Conservation (phyloP, 2,329 filamentous ascomycete species). For the Blastomyces emzantsi region DNA sequence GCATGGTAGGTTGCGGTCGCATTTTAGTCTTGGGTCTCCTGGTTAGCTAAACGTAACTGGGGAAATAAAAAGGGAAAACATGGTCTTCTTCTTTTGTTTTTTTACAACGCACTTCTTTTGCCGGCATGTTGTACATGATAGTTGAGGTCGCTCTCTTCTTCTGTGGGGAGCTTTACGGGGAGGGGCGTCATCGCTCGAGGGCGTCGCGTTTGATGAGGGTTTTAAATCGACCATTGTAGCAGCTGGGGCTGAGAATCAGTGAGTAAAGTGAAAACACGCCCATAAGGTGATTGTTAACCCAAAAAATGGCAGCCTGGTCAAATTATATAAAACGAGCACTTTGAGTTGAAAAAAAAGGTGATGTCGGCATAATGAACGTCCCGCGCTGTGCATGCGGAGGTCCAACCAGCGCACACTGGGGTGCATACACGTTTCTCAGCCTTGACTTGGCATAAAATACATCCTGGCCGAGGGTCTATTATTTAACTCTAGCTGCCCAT, state of each 20-base stretch:
- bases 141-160: slow-evolving; percentile 28
- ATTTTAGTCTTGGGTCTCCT: slow-evolving; percentile 40
- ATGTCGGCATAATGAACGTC: background rate
- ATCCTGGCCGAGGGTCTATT: background rate
- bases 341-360: background rate
- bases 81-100: background rate
- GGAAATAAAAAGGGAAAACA: background rate
- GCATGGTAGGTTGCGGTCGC: slow-evolving; percentile 49
- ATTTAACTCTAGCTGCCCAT: no score
- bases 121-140: slow-evolving; percentile 31
- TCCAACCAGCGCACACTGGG: background rate
- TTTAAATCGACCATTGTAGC: background rate
- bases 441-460: background rate
- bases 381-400: background rate
- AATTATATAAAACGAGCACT: background rate
- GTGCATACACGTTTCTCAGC: background rate
- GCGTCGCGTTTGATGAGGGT: background rate
- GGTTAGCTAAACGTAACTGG: background rate
- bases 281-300: background rate
- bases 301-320: background rate
- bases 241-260: background rate
- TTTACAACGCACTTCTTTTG: slow-evolving; percentile 26
- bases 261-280: background rate
- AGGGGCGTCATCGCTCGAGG: background rate
- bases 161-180: slow-evolving; percentile 16